Conservation (phyloP, 768 basidiomycete species). For the Pisolithus tinctorius region DNA sequence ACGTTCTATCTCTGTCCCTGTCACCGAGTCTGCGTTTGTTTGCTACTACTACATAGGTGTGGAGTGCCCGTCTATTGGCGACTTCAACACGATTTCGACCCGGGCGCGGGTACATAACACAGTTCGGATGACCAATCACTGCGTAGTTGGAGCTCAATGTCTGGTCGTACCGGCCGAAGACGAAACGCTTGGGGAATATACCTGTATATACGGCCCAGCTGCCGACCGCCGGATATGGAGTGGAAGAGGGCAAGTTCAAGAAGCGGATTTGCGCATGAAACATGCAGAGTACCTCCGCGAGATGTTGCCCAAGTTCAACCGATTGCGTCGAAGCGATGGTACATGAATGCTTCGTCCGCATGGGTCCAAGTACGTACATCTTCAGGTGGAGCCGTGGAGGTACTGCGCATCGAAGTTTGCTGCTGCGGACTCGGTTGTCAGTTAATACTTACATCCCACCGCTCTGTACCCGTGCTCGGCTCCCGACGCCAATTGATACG, state of each 20-base stretch:
- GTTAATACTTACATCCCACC: no score
- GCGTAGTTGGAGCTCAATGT: constrained; percentile 77
- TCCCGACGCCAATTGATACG: no score
- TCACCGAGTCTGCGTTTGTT: background rate
- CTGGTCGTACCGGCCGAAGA: constrained; percentile 73
- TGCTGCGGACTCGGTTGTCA: no score
- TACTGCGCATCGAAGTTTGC: no score
- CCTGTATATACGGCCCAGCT: constrained; percentile 73
- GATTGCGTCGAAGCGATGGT: constrained; percentile 56
- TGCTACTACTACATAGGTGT: constrained; percentile 47
- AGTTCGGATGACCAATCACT: constrained; percentile 71
- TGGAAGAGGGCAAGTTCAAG: constrained; percentile 77
- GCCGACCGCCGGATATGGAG: constrained; percentile 79
- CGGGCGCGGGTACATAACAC: constrained; percentile 80
- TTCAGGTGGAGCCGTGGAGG: no score
- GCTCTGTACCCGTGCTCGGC: no score
- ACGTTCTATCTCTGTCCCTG: constrained; percentile 26
- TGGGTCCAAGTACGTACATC: no score
- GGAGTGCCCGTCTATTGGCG: constrained; percentile 79
- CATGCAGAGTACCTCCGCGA: constrained; percentile 90
- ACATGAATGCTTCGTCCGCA: constrained; percentile 24
- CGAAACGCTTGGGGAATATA: constrained; percentile 76
- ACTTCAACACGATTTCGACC: constrained; percentile 82
- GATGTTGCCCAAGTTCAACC: constrained; percentile 86
- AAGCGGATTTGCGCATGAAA: constrained; percentile 75